These are phyloP conservation scores for Periconia sp. DNA, from an alignment of 2,329 filamentous ascomycete genomes.

Conservation along the genomic window DNA sequence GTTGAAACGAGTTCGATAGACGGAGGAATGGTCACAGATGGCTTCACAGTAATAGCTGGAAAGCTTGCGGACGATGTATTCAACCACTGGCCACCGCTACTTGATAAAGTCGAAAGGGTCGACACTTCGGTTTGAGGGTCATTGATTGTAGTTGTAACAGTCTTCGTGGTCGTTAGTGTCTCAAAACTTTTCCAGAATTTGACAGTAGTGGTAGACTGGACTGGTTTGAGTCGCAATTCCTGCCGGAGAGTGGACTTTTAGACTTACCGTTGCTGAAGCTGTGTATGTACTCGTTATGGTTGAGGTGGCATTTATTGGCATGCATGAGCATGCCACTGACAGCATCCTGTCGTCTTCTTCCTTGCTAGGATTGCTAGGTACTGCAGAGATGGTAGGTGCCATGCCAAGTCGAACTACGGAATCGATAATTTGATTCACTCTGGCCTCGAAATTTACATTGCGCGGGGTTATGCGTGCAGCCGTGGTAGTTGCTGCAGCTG, in stretches of 20 bases:
- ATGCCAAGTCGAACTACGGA: conserved; percentile 24
- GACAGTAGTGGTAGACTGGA: conserved; percentile 18
- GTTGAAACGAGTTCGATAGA: conserved; percentile 4
- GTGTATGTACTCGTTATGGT: conserved; percentile 28
- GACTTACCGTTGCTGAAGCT: conserved; percentile 28
- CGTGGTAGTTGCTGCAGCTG: conserved; percentile 21
- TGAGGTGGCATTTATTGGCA: conserved; percentile 29
- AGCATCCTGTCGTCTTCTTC: conserved; percentile 22
- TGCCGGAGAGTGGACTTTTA: not conserved
- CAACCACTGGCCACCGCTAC: not conserved
- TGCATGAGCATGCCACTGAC: conserved; percentile 34
- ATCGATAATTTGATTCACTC: conserved; percentile 22
- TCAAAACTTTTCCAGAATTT: conserved; percentile 11
- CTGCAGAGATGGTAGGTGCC: conserved; percentile 5
- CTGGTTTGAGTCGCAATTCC: conserved; percentile 3
- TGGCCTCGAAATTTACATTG: conserved; percentile 15
- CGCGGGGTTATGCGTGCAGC: conserved; percentile 14
- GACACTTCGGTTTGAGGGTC: conserved; percentile 5
- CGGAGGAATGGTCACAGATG: conserved; percentile 2
- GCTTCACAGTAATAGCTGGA: not conserved
- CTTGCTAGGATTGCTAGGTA: conserved; percentile 14
- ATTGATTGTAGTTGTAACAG: conserved; percentile 1
- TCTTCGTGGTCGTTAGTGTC: conserved; percentile 2
- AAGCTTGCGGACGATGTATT: not conserved
- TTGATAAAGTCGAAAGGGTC: not conserved